These are phyloP conservation scores for Vitellaria paradoxa DNA, from an alignment of 179 eudicot genomes.

Conservation along the genomic window DNA sequence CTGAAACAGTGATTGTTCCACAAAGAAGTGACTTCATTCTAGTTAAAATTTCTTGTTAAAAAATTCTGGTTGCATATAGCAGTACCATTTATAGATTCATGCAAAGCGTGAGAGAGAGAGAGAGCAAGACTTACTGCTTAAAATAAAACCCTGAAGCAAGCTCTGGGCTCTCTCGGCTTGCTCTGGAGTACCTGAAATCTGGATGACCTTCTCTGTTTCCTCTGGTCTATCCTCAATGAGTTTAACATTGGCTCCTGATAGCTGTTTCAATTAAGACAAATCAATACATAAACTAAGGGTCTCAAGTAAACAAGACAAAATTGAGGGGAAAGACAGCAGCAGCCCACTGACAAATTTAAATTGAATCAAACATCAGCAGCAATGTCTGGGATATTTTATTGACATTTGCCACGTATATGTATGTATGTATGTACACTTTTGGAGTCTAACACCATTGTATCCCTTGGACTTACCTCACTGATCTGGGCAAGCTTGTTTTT, in stretches of 20 bases:
- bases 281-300: neutral
- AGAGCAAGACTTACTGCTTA: constrained; percentile 72
- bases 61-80: no score
- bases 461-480: constrained; percentile 58
- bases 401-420: no score
- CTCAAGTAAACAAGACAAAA: neutral
- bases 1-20: neutral
- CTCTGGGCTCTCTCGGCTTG: constrained; percentile 99
- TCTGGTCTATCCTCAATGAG: constrained; percentile 73
- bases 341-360: neutral
- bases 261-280: constrained; percentile 34
- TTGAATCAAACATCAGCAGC: neutral
- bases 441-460: neutral
- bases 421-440: neutral
- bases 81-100: no score
- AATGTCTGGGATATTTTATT: no score
- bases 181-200: constrained; percentile 89
- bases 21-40: neutral
- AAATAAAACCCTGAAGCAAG: constrained; percentile 90
- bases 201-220: constrained; percentile 60
- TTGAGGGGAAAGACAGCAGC: constrained; percentile 2
- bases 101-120: constrained; percentile 8
- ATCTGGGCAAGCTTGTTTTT: constrained; percentile 87
- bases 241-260: constrained; percentile 89
- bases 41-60: no score